Evolutionary conservation across 1,284 basidiomycete genomes (phyloP).

Genomic region (Cryptococcus sp.): DNA sequence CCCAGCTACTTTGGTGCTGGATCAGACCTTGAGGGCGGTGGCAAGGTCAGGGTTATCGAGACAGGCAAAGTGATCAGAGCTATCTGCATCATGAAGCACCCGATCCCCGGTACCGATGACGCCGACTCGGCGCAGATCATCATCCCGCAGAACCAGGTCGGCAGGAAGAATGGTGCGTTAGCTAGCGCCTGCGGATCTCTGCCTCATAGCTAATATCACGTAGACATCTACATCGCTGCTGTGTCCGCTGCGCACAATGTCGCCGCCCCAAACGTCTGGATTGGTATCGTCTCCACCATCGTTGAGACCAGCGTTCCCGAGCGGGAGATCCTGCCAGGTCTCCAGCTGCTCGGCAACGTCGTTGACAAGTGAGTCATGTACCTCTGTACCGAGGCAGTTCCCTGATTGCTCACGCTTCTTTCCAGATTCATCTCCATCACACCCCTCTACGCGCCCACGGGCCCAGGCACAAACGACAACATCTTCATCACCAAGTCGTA

Average conservation of each 20-base stretch:
- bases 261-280: conserved; percentile 89
- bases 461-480: conserved; percentile 70
- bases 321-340: conserved; percentile 85
- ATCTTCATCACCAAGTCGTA: conserved; percentile 98
- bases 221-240: conserved; percentile 98
- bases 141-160: conserved; percentile 98
- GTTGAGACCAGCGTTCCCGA: conserved; percentile 95
- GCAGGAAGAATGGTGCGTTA: conserved; percentile 80
- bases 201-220: background rate
- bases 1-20: conserved; percentile 93
- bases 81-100: conserved; percentile 97
- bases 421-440: conserved; percentile 84
- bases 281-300: conserved; percentile 97
- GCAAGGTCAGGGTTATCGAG: conserved; percentile 84
- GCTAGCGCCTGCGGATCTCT: background rate
- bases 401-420: conserved; percentile 3
- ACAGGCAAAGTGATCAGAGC: conserved; percentile 94
- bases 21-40: conserved; percentile 60
- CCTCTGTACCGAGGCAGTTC: background rate
- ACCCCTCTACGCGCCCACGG: conserved; percentile 85
- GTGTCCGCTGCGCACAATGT: conserved; percentile 98
- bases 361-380: conserved; percentile 77
- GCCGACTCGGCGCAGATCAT: conserved; percentile 95
- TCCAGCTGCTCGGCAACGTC: conserved; percentile 89
- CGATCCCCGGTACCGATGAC: conserved; percentile 96